A percentile compares a stretch with the other conserved stretches of the same genome.
Evolutionary conservation across 148 eudicot species (phyloP).

Genomic region (Beta vulgaris): DNA sequence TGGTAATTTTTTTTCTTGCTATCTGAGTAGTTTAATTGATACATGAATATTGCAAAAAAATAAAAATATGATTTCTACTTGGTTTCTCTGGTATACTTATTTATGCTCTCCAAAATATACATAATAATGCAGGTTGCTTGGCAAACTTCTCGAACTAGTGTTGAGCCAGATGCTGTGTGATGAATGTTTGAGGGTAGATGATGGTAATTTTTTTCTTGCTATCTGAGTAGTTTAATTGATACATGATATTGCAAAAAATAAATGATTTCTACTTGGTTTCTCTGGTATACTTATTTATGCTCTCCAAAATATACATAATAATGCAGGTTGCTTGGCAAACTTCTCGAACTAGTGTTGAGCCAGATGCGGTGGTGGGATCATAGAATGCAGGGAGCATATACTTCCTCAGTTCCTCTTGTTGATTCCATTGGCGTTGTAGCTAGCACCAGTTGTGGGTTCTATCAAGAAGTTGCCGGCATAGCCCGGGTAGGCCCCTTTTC

Average conservation of each 20-base stretch:
- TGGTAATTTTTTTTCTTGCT: neutral
- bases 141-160: constrained; percentile 22
- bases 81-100: too few relatives aligned
- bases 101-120: too few relatives aligned
- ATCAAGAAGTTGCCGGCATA: constrained; percentile 47
- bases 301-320: neutral
- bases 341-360: constrained; percentile 33
- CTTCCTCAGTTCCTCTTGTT: constrained; percentile 46
- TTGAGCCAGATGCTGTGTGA: constrained; percentile 27
- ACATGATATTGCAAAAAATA: too few relatives aligned
- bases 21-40: too few relatives aligned
- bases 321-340: neutral
- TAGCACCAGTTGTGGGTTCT: constrained; percentile 39
- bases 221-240: too few relatives aligned
- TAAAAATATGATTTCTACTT: too few relatives aligned
- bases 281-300: too few relatives aligned
- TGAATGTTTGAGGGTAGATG: too few relatives aligned
- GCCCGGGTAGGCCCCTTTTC: constrained; percentile 52
- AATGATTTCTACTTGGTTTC: too few relatives aligned
- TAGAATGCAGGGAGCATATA: constrained; percentile 47
- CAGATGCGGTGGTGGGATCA: constrained; percentile 41
- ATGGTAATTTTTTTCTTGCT: neutral
- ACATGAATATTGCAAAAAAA: too few relatives aligned
- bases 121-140: neutral
- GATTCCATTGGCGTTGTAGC: constrained; percentile 53